Evolutionary conservation across 169 alveolate genomes (phyloP), one percentile per base, ranked within the genome.

Genomic region (Cryptosporidium meleagridis): DNA sequence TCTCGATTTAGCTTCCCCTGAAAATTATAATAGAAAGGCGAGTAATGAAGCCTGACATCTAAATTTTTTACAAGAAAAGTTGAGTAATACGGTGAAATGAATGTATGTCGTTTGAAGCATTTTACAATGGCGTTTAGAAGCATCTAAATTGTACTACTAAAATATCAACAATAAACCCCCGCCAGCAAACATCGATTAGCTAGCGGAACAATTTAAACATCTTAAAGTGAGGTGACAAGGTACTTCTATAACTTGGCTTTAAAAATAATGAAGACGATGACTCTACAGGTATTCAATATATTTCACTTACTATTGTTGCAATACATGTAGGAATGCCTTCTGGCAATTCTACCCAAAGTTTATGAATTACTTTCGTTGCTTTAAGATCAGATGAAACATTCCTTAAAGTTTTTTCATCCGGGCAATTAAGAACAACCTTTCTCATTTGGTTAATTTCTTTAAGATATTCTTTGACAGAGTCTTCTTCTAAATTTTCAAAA

Each of bases 311-410:
- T 75, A 80, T 85, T 41, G 93, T 62, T 41, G 95, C 95, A 23
- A 93, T 61, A 45, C 93, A 85, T 2, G 95, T 91, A n/a, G 94
- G 93, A n/a, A 93, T 89, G 31, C 62, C 65, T 68, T 93, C 95
- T 0, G 95, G 95, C 18, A 91, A 70, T 26, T 93, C 95, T 18
- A 62, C 72, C 95, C 95, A 93, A 44, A 91, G 75, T 65, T 85
- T 75, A 67, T 93, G 95, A 51, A 23, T 23, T 31, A 93, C 53
- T 33, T 72, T 84, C 26, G 69, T 73, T 45, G 65, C 35, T 51
- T 18, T 68, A 21, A 93, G 86, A 33, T 58, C 75, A 37, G 70
- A 85, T 58, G 89, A 53, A 9, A 91, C 75, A 58, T 70, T 70
- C 1, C 51, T 65, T 51, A 93, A 44, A 4, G 70, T 85, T 35